A percentile compares a stretch with the other conserved stretches of the same genome.
phyloP scores from a whole-genome alignment of 2,329 filamentous ascomycete species.

The Colletotrichum orbiculare region DNA sequence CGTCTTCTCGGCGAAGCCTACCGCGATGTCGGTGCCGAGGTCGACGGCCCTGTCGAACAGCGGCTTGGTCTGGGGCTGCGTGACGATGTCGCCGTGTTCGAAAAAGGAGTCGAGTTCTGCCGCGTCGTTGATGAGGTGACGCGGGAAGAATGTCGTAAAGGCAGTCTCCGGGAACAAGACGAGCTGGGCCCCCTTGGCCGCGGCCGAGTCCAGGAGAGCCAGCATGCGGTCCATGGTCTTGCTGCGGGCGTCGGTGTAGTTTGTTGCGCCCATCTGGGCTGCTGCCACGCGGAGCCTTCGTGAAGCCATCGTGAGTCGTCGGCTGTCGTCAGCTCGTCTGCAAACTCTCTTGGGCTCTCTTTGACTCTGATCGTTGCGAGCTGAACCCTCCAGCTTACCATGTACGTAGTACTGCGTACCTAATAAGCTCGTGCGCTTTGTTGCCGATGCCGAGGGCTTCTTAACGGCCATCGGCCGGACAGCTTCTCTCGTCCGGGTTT shows the following conservation, averaged over 20 bases:
- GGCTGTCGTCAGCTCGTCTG: not conserved
- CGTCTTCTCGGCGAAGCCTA: conserved; percentile 63
- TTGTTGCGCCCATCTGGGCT: conserved; percentile 61
- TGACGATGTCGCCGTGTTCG: conserved; percentile 56
- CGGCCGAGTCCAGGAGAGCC: conserved; percentile 58
- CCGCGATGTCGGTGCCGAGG: conserved; percentile 60
- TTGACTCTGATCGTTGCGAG: not conserved
- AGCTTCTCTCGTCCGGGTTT: not conserved
- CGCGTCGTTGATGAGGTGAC: conserved; percentile 57
- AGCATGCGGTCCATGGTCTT: conserved; percentile 61
- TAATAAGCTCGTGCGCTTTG: too few relatives aligned
- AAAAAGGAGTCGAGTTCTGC: conserved; percentile 59
- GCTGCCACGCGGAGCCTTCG: conserved; percentile 53
- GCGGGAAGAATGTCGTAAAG: conserved; percentile 68
- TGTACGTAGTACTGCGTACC: too few relatives aligned
- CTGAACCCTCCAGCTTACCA: too few relatives aligned
- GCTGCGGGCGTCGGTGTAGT: conserved; percentile 50
- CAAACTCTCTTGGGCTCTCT: not conserved
- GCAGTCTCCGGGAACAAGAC: conserved; percentile 66
- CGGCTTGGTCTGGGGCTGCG: conserved; percentile 55
- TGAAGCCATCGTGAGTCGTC: conserved; percentile 8
- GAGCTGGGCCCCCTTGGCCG: conserved; percentile 56
- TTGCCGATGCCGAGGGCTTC: too few relatives aligned
- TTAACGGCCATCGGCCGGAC: too few relatives aligned
- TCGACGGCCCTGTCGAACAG: conserved; percentile 61